These are phyloP conservation scores for Fraxinus greggii DNA, from an alignment of 305 asterid genomes.

Conservation along the genomic window DNA sequence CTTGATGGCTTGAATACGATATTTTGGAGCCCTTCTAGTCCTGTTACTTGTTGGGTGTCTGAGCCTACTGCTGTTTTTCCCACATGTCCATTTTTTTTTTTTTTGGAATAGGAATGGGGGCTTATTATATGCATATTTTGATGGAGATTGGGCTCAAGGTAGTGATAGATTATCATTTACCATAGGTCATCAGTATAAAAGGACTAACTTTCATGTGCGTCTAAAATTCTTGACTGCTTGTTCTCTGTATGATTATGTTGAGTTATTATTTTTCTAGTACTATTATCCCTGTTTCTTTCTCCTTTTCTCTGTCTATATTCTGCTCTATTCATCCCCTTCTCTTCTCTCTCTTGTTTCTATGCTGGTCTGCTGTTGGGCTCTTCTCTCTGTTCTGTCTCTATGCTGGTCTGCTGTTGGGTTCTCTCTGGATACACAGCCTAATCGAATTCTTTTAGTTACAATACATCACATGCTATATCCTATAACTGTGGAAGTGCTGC, in stretches of 20 bases:
- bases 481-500: slow-evolving; percentile 99
- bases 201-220: slow-evolving; percentile 13
- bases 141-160: slow-evolving; percentile 5
- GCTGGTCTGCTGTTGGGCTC: slow-evolving; percentile 85
- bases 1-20: neutral
- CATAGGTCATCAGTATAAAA: neutral
- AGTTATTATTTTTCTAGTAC: slow-evolving; percentile 38
- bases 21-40: neutral
- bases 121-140: slow-evolving; percentile 8
- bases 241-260: slow-evolving; percentile 19
- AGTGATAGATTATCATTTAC: neutral
- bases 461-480: slow-evolving; percentile 99
- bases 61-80: slow-evolving; percentile 6
- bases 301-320: slow-evolving; percentile 52
- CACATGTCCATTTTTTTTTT: no score
- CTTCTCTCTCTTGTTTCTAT: slow-evolving; percentile 78
- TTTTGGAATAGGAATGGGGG: neutral
- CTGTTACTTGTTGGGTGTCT: slow-evolving; percentile 1
- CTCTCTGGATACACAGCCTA: slow-evolving; percentile 91
- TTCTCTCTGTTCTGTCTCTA: slow-evolving; percentile 72
- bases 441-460: slow-evolving; percentile 97
- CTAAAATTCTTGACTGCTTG: slow-evolving; percentile 15
- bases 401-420: slow-evolving; percentile 76
- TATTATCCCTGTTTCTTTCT: slow-evolving; percentile 39
- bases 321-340: slow-evolving; percentile 82